A percentile compares a stretch with the other conserved stretches of the same genome.
Conservation (phyloP, 768 basidiomycete genomes). For the Lentinula boryana region DNA sequence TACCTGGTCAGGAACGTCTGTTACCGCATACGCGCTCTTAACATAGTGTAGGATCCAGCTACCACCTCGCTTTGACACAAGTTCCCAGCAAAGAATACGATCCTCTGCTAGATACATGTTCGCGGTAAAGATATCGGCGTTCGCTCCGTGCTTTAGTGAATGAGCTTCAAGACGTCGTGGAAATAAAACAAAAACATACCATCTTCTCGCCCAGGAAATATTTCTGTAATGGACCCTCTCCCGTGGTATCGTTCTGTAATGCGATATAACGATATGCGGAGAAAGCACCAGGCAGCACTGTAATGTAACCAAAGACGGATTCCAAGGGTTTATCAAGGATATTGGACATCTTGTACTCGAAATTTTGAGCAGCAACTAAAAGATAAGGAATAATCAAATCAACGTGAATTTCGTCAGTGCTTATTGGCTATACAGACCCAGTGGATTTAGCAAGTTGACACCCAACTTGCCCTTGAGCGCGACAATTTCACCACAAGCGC, state of each 20-base stretch:
- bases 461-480: slow-evolving; percentile 85
- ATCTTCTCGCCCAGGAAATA: slow-evolving; percentile 98
- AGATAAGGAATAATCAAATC: background rate
- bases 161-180: background rate
- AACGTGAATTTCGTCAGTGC: background rate
- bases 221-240: slow-evolving; percentile 87
- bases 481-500: slow-evolving; percentile 95
- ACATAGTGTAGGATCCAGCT: slow-evolving; percentile 96
- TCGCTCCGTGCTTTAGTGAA: slow-evolving; percentile 58
- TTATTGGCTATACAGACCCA: slow-evolving; percentile 22
- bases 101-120: slow-evolving; percentile 97
- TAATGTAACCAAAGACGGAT: slow-evolving; percentile 89
- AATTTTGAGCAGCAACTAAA: slow-evolving; percentile 82
- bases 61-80: slow-evolving; percentile 89
- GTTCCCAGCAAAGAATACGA: slow-evolving; percentile 94
- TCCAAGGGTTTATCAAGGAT: slow-evolving; percentile 91
- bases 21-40: slow-evolving; percentile 88
- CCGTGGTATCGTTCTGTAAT: slow-evolving; percentile 75
- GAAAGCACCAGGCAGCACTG: slow-evolving; percentile 89
- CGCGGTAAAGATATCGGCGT: slow-evolving; percentile 88
- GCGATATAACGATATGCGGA: slow-evolving; percentile 91
- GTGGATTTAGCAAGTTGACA: slow-evolving; percentile 72
- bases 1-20: slow-evolving; percentile 90
- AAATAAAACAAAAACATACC: slow-evolving; percentile 28
- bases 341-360: slow-evolving; percentile 92